Evolutionary conservation across 2,329 filamentous ascomycete species (phyloP).

Genomic region (Ramichloridium luteum): DNA sequence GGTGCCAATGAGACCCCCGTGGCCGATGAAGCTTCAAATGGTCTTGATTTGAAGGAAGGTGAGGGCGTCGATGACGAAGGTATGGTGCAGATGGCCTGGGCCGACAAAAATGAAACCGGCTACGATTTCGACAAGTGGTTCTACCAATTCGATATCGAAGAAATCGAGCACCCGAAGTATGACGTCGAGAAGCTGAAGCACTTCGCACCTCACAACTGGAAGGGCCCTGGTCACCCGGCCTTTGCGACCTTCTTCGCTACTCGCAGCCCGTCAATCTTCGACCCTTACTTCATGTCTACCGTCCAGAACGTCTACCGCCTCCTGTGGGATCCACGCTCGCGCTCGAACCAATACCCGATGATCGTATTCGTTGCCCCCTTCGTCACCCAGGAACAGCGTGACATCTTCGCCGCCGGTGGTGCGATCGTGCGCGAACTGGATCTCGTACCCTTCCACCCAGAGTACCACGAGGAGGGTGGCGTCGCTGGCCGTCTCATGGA

Average conservation of each 20-base stretch:
- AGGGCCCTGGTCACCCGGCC: conserved; percentile 15
- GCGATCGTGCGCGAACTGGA: conserved; percentile 24
- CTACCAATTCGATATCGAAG: conserved; percentile 4
- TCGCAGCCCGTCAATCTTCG: conserved; percentile 21
- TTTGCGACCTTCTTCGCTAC: conserved; percentile 26
- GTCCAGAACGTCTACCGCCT: conserved; percentile 24
- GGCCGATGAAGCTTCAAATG: too few relatives aligned
- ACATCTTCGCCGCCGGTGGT: conserved; percentile 22
- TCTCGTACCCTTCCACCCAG: conserved; percentile 21
- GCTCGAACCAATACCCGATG: conserved; percentile 14
- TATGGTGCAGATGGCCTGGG: conserved; percentile 1
- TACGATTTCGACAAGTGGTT: conserved; percentile 1
- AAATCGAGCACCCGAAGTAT: neutral
- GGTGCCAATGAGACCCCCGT: neutral
- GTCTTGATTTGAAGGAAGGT: too few relatives aligned
- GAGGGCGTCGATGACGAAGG: neutral
- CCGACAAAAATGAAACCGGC: neutral
- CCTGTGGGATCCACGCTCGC: conserved; percentile 22
- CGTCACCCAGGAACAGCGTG: conserved; percentile 22
- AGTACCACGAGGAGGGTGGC: conserved; percentile 16
- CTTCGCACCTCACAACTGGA: conserved; percentile 17
- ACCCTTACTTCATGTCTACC: conserved; percentile 26
- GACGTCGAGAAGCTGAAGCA: conserved; percentile 2
- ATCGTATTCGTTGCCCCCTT: conserved; percentile 26
- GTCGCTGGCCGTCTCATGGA: conserved; percentile 23